Evolutionary conservation across 177 flowering plant species (phyloP).

Genomic region (Tripterygium wilfordii): DNA sequence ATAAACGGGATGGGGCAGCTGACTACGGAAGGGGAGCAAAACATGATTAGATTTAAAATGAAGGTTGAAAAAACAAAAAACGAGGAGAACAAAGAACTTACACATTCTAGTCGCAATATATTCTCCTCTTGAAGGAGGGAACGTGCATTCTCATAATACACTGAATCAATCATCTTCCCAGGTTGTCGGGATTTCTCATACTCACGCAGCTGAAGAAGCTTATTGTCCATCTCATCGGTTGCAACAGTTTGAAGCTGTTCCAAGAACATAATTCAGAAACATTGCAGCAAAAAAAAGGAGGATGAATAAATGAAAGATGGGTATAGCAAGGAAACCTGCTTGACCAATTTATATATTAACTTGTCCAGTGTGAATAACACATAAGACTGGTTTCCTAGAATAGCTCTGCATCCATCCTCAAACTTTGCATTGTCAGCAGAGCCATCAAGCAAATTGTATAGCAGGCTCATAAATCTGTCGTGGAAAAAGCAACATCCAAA

Average conservation of each 20-base stretch:
- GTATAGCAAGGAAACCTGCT: slow-evolving; percentile 49
- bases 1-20: slow-evolving; percentile 46
- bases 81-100: slow-evolving; percentile 27
- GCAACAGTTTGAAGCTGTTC: slow-evolving; percentile 74
- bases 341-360: slow-evolving; percentile 74
- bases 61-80: background rate
- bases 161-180: slow-evolving; percentile 52
- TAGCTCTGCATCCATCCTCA: slow-evolving; percentile 92
- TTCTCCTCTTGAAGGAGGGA: slow-evolving; percentile 72
- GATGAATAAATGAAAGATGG: background rate
- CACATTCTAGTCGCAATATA: slow-evolving; percentile 70
- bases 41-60: too few relatives aligned
- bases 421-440: slow-evolving; percentile 78
- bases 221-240: slow-evolving; percentile 71
- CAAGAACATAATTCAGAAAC: slow-evolving; percentile 14
- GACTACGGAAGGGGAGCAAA: slow-evolving; percentile 30
- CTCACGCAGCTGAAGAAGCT: slow-evolving; percentile 73
- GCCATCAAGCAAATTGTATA: slow-evolving; percentile 78
- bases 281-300: background rate
- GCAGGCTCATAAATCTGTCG: slow-evolving; percentile 73
- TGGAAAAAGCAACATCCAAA: too few relatives aligned
- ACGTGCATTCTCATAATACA: slow-evolving; percentile 74
- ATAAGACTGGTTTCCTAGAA: slow-evolving; percentile 86
- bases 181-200: slow-evolving; percentile 68
- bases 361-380: slow-evolving; percentile 86